These are phyloP conservation scores for Coelastrella sp. DNA, from an alignment of 139 green algal species.

Conservation along the genomic window DNA sequence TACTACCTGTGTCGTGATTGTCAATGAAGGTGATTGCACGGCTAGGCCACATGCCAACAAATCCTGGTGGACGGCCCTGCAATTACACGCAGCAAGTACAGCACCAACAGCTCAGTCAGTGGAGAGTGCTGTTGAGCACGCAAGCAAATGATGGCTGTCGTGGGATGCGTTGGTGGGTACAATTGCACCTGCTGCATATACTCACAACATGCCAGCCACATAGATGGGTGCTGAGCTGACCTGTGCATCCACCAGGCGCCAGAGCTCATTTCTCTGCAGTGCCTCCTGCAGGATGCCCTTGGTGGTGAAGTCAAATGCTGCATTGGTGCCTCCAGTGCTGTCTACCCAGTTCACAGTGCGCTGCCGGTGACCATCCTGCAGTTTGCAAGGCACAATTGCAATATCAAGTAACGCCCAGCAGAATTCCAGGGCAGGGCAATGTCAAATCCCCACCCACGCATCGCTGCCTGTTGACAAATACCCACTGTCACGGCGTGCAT, in stretches of 20 bases:
- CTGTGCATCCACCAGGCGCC: slow-evolving; percentile 93
- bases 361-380: slow-evolving; percentile 85
- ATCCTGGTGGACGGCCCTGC: slow-evolving; percentile 83
- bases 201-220: neutral
- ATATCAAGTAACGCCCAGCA: neutral
- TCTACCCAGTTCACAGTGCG: slow-evolving; percentile 95
- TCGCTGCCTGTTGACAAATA: too few species aligned
- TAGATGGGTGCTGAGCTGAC: slow-evolving; percentile 51
- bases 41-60: slow-evolving; percentile 87
- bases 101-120: neutral
- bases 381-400: neutral
- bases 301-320: slow-evolving; percentile 98
- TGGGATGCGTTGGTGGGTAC: neutral
- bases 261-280: slow-evolving; percentile 91
- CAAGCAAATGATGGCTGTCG: neutral
- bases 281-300: slow-evolving; percentile 98
- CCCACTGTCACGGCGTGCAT: neutral
- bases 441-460: too few species aligned
- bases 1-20: slow-evolving; percentile 92
- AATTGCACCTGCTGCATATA: too few species aligned
- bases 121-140: neutral
- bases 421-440: neutral
- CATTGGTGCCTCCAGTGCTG: slow-evolving; percentile 85
- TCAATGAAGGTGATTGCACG: slow-evolving; percentile 97
- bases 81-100: neutral